These are phyloP conservation scores for Scytalidium sp. DNA, from an alignment of 2,329 filamentous ascomycete genomes.

Conservation along the genomic window DNA sequence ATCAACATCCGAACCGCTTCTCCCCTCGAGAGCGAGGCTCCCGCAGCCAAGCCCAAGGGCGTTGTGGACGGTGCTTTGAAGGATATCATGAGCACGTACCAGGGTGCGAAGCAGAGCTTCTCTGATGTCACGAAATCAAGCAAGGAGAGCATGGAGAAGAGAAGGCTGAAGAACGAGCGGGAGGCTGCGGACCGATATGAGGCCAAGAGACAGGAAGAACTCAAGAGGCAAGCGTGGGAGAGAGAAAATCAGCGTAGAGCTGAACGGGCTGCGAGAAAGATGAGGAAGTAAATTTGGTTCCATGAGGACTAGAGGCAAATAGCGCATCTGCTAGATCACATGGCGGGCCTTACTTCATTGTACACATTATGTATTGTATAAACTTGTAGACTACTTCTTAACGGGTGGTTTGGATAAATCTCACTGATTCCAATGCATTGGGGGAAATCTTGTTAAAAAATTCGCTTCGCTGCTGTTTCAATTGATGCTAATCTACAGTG, in stretches of 20 bases:
- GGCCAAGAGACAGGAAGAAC: constrained; percentile 14
- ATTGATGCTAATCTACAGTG: background rate
- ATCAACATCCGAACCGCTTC: constrained; percentile 7
- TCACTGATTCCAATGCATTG: background rate
- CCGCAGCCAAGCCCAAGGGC: constrained; percentile 13
- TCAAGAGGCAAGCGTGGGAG: constrained; percentile 8
- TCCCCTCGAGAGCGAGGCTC: constrained; percentile 5
- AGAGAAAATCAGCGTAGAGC: constrained; percentile 5
- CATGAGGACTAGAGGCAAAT: background rate
- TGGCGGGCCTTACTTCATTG: background rate
- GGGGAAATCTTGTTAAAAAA: background rate
- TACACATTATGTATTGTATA: background rate
- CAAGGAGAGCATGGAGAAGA: constrained; percentile 26
- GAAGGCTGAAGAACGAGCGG: constrained; percentile 10
- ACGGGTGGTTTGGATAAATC: background rate
- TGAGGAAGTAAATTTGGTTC: background rate
- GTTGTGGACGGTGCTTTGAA: constrained; percentile 26
- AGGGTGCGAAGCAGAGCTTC: constrained; percentile 28
- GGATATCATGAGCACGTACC: constrained; percentile 26
- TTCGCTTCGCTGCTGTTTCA: background rate
- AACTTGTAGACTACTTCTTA: background rate
- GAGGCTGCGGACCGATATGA: constrained; percentile 17
- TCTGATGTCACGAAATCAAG: constrained; percentile 21
- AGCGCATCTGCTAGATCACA: background rate
- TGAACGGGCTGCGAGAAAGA: constrained; percentile 7